Evolutionary conservation across 768 basidiomycete genomes (phyloP).

Genomic region (Suillus americanus): DNA sequence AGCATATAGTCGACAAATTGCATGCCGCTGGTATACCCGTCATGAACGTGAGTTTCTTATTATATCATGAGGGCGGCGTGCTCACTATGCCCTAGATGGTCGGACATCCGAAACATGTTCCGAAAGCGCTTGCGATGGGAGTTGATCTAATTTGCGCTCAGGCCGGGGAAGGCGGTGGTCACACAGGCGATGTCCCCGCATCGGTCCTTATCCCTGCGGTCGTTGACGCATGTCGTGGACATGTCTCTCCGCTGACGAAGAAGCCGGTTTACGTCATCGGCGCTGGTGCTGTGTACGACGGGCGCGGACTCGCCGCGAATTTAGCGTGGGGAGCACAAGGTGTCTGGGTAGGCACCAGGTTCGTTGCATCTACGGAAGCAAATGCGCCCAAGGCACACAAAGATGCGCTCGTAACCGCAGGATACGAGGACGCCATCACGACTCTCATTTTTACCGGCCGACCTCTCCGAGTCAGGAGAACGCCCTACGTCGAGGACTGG

Average conservation of each 20-base stretch:
- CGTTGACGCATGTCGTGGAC: constrained; percentile 79
- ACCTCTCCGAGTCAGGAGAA: constrained; percentile 82
- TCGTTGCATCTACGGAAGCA: constrained; percentile 82
- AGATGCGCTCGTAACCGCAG: constrained; percentile 66
- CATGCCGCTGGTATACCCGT: constrained; percentile 84
- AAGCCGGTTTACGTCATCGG: constrained; percentile 86
- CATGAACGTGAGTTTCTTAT: constrained; percentile 66
- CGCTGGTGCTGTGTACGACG: constrained; percentile 90
- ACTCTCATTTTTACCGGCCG: constrained; percentile 92
- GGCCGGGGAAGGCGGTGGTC: constrained; percentile 88
- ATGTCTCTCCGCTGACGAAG: constrained; percentile 77
- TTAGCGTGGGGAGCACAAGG: constrained; percentile 87
- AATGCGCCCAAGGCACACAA: constrained; percentile 84
- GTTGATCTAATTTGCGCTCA: constrained; percentile 95
- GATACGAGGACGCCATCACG: constrained; percentile 76
- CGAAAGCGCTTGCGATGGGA: constrained; percentile 78
- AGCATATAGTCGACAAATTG: constrained; percentile 73
- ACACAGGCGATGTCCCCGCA: constrained; percentile 83
- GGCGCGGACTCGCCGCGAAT: constrained; percentile 84
- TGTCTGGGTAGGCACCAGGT: constrained; percentile 89
- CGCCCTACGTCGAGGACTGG: constrained; percentile 86
- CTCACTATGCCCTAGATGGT: constrained; percentile 56
- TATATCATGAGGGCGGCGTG: background rate
- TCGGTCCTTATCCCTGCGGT: constrained; percentile 89
- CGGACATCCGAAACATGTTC: constrained; percentile 90